Conservation (phyloP, 495 filamentous ascomycete genomes). For the Neurospora tetrasperma region DNA sequence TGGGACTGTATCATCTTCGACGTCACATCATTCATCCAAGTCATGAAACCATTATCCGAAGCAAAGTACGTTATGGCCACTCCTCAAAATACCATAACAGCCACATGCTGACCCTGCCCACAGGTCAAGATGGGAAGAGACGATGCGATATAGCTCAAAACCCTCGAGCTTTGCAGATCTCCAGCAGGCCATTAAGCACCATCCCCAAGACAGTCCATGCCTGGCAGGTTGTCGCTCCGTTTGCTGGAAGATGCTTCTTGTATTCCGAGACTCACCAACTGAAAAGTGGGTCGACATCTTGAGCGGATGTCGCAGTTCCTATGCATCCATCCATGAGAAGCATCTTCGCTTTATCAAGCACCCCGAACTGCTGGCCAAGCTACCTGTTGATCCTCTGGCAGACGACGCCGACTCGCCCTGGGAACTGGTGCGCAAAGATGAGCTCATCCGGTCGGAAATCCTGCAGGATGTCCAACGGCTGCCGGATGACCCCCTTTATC, state of each 20-base stretch:
- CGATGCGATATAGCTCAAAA: slow-evolving; percentile 44
- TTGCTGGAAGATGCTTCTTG: slow-evolving; percentile 89
- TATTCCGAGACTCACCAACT: slow-evolving; percentile 60
- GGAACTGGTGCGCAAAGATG: slow-evolving; percentile 73
- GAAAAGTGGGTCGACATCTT: slow-evolving; percentile 60
- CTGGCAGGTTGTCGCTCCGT: slow-evolving; percentile 69
- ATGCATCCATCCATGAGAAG: slow-evolving; percentile 58
- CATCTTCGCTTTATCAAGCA: slow-evolving; percentile 72
- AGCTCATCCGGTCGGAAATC: slow-evolving; percentile 77
- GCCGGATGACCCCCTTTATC: slow-evolving; percentile 88
- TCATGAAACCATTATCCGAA: slow-evolving; percentile 56
- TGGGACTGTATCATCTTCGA: not conserved
- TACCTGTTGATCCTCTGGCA: slow-evolving; percentile 66
- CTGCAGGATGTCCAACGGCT: slow-evolving; percentile 91
- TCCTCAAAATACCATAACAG: not conserved
- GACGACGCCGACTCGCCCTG: slow-evolving; percentile 86
- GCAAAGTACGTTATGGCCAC: slow-evolving; percentile 38
- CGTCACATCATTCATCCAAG: not conserved
- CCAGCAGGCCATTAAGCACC: slow-evolving; percentile 49
- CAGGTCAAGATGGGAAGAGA: slow-evolving; percentile 53
- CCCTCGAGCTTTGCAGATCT: slow-evolving; percentile 48
- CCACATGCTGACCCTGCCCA: slow-evolving; percentile 7
- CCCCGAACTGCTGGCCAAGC: slow-evolving; percentile 64
- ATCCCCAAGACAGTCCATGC: slow-evolving; percentile 50
- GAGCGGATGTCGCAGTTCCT: slow-evolving; percentile 59